These are phyloP conservation scores for Iodosphaeria phyllophila DNA, from an alignment of 2,329 filamentous ascomycete species.

Conservation along the genomic window DNA sequence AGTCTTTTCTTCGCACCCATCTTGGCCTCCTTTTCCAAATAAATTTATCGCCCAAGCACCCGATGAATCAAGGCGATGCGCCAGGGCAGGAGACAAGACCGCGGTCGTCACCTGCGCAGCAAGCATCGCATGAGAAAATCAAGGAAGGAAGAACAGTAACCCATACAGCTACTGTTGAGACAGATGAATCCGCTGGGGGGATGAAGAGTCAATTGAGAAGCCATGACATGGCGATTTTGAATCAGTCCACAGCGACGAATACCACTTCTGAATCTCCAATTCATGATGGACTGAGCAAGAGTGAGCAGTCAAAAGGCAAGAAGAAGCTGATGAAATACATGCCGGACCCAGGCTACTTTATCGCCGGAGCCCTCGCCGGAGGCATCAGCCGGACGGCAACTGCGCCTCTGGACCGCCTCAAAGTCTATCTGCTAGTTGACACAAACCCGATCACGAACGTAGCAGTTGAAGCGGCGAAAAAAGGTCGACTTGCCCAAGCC, in stretches of 20 bases:
- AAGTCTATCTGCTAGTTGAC: constrained; percentile 93
- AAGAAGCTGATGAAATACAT: constrained; percentile 47
- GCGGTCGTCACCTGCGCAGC: neutral
- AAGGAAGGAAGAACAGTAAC: too few species aligned
- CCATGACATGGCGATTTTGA: too few species aligned
- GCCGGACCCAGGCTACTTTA: constrained; percentile 89
- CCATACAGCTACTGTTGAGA: too few species aligned
- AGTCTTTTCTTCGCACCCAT: constrained; percentile 6
- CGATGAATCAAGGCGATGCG: too few species aligned
- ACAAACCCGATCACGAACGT: constrained; percentile 40
- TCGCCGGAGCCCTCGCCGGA: constrained; percentile 86
- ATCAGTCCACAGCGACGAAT: constrained; percentile 1
- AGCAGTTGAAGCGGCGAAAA: constrained; percentile 46
- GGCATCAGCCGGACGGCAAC: constrained; percentile 90
- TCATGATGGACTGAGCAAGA: constrained; percentile 14
- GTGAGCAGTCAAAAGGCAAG: constrained; percentile 16
- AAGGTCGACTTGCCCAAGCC: constrained; percentile 46
- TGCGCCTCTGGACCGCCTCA: constrained; percentile 87
- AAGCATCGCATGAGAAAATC: neutral
- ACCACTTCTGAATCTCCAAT: constrained; percentile 8
- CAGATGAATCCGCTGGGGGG: too few species aligned
- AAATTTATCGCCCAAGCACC: too few species aligned
- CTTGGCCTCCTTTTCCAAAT: too few species aligned
- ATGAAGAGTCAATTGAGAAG: too few species aligned
- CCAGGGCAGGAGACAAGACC: too few species aligned